A percentile compares a stretch with the other conserved stretches of the same genome.
These are phyloP conservation scores for Ophiosphaerella narmari DNA, from an alignment of 2,329 filamentous ascomycete genomes.

Conservation along the genomic window DNA sequence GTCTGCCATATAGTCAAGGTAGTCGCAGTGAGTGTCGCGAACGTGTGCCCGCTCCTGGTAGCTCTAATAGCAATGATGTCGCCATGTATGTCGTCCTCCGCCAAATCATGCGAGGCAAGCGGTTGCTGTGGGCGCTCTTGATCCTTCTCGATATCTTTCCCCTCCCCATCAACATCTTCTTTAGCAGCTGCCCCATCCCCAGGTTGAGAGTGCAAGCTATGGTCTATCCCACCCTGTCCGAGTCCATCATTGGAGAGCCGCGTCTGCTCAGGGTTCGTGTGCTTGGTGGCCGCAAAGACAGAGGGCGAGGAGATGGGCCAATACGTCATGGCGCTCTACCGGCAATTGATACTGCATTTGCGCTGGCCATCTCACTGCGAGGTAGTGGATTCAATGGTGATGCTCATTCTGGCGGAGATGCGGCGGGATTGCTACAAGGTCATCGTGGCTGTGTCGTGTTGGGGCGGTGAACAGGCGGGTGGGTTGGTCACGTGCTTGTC, in stretches of 20 bases:
- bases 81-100: constrained; percentile 56
- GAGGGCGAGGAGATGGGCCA: constrained; percentile 86
- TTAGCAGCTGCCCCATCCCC: constrained; percentile 4
- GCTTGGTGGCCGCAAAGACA: constrained; percentile 78
- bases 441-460: constrained; percentile 28
- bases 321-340: constrained; percentile 69
- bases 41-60: constrained; percentile 78
- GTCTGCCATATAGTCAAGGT: constrained; percentile 96
- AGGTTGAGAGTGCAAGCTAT: too few relatives aligned
- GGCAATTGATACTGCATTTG: constrained; percentile 44
- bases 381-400: constrained; percentile 20
- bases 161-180: neutral
- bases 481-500: neutral
- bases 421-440: constrained; percentile 30
- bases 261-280: constrained; percentile 58
- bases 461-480: constrained; percentile 14
- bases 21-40: constrained; percentile 83
- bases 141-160: constrained; percentile 12
- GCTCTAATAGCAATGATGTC: constrained; percentile 75
- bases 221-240: constrained; percentile 10
- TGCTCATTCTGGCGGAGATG: constrained; percentile 27
- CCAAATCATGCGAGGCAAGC: constrained; percentile 12
- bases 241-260: constrained; percentile 66
- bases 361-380: constrained; percentile 41
- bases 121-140: constrained; percentile 6